Base-by-base conservation (phyloP, 2,329 filamentous ascomycete species). In the Fusarium protoensiforme region DNA sequence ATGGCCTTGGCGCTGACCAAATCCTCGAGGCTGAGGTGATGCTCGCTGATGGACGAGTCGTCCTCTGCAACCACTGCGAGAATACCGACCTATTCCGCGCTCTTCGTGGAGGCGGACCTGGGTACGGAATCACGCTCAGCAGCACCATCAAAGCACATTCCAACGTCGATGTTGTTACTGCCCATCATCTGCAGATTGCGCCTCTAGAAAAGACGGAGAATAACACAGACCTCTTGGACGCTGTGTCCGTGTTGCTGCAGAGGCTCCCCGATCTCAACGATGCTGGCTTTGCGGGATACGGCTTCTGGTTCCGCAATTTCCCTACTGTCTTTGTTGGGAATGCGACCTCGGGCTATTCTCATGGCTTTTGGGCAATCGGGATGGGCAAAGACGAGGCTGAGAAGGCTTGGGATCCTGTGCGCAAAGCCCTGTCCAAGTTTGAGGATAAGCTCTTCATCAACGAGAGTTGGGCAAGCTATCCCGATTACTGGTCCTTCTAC, bases 401-500 rank as follows among this genome's bases (percentile, higher is more conserved):
- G 3, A 54, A 22, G 0, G 59, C 36, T 1, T 73, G 70, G 70
- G 70, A 35, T 2, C 63, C 70, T 0, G 67, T 73, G 1, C 51
- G 70, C 4, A 48, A 54, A 22, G 63, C 56, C 2, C 3, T 73
- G 22, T 27, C 60, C 1, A 68, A 59, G 29, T 73, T 53, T 27
- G 29, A 73, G 16, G 63, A 60, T 0, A 73, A 71, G 38, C 70
- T 73, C 3, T 71, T 20, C 4, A 71, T 73, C 5, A 56, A 71
- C 18, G 71, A 73, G 33, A 73, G 18, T 18, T 73, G 71, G 71
- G 27, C 56, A 0, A 73, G 63, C 1, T 73, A 73, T 10, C 13
- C 71, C 0, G 67, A 73, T 20, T 73, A 73, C 29, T 73, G 71
- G 71, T 73, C 71, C 0, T 73, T 73, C 13, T 73, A 73, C 3